Evolutionary conservation across 164 flowering plant genomes (phyloP).

Genomic region (Cinnamomum micranthum): DNA sequence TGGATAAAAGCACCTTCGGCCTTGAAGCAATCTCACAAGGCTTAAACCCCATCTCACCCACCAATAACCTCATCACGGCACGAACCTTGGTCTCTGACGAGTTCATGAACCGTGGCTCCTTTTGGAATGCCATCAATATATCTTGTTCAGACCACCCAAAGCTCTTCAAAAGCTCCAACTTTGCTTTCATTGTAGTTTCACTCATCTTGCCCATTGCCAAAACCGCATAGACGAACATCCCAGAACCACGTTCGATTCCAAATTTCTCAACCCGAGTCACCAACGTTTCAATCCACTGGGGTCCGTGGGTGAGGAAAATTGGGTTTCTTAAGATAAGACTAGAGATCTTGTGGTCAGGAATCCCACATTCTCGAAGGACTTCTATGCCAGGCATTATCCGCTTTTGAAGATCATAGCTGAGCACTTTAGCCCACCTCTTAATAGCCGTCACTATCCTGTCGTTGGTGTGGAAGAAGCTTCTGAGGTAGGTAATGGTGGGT

Average conservation of each 20-base stretch:
- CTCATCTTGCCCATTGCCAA: neutral
- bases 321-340: neutral
- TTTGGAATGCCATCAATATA: constrained; percentile 9
- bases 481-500: constrained; percentile 3
- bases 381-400: neutral
- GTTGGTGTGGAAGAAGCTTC: neutral
- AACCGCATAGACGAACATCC: constrained; percentile 7
- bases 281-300: neutral
- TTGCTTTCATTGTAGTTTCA: constrained; percentile 3
- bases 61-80: neutral
- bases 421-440: neutral
- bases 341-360: constrained; percentile 3
- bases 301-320: neutral
- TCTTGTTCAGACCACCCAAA: constrained; percentile 17
- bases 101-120: constrained; percentile 2
- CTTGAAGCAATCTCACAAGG: neutral
- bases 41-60: constrained; percentile 7
- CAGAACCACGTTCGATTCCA: constrained; percentile 2
- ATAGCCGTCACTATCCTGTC: neutral
- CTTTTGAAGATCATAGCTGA: neutral
- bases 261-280: constrained; percentile 6
- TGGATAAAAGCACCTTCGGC: neutral
- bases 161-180: constrained; percentile 2
- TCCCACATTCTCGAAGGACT: constrained; percentile 1
- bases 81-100: constrained; percentile 10